These are phyloP conservation scores for Teratosphaeria pseudoeucalypti DNA, from an alignment of 2,329 filamentous ascomycete species.

Conservation along the genomic window DNA sequence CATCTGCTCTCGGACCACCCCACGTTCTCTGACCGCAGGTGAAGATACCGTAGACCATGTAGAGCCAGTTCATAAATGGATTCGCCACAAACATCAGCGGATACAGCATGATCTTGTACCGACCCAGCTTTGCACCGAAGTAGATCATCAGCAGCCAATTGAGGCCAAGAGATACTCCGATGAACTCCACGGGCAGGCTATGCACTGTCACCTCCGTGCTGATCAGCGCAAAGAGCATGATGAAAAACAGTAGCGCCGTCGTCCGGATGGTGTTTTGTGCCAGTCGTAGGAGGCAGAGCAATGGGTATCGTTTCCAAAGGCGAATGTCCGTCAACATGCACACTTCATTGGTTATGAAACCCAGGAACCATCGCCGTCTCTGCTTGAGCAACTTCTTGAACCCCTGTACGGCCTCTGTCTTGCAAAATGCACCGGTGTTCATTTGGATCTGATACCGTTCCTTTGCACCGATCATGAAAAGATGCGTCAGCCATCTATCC, in stretches of 20 bases:
- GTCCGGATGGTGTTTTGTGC: constrained; percentile 95
- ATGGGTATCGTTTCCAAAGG: constrained; percentile 81
- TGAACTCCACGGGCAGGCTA: constrained; percentile 84
- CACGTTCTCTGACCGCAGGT: constrained; percentile 90
- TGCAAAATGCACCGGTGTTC: constrained; percentile 96
- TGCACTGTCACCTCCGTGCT: constrained; percentile 70
- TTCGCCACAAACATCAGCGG: constrained; percentile 87
- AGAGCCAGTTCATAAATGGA: constrained; percentile 96
- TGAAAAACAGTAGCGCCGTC: constrained; percentile 86
- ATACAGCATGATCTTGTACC: constrained; percentile 92
- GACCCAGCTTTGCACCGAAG: constrained; percentile 74
- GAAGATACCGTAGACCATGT: constrained; percentile 95
- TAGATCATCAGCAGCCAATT: constrained; percentile 97
- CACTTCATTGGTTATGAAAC: constrained; percentile 67
- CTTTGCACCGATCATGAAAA: constrained; percentile 94
- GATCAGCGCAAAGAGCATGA: constrained; percentile 77
- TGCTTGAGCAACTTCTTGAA: constrained; percentile 83
- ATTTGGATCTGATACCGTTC: constrained; percentile 93
- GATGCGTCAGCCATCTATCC: constrained; percentile 91
- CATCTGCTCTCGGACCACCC: constrained; percentile 87
- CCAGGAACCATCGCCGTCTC: constrained; percentile 84
- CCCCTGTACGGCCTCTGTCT: constrained; percentile 91
- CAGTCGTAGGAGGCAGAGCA: constrained; percentile 76
- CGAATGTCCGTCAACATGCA: constrained; percentile 95
- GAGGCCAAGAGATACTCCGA: constrained; percentile 79